Conservation (phyloP, 352 stramenopile species). For the Elongisporangium prolatum region DNA sequence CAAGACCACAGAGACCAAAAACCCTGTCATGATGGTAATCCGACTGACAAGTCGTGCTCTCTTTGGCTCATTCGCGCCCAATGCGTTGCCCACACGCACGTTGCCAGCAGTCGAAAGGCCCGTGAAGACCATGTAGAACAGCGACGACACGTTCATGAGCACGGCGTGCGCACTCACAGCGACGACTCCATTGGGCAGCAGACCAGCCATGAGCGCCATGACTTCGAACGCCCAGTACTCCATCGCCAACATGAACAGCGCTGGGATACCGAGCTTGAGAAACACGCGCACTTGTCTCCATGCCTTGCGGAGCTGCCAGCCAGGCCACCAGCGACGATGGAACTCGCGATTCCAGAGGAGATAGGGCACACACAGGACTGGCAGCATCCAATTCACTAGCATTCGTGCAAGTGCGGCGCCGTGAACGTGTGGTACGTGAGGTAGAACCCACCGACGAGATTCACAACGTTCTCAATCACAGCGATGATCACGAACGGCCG, state of each 20-base stretch:
- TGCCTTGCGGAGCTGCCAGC: slow-evolving; percentile 54
- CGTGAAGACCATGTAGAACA: too few species aligned
- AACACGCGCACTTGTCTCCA: slow-evolving; percentile 47
- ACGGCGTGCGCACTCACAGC: too few species aligned
- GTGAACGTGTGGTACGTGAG: slow-evolving; percentile 61
- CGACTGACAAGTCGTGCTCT: too few species aligned
- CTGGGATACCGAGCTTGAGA: slow-evolving; percentile 35
- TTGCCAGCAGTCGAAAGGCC: too few species aligned
- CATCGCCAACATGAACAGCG: slow-evolving; percentile 38
- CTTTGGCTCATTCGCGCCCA: too few species aligned
- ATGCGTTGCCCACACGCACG: too few species aligned
- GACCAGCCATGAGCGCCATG: too few species aligned
- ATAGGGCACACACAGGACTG: slow-evolving; percentile 46
- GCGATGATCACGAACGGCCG: slow-evolving; percentile 55
- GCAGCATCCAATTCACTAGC: slow-evolving; percentile 43
- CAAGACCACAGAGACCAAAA: too few species aligned
- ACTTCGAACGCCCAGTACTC: too few species aligned
- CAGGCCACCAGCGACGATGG: slow-evolving; percentile 45
- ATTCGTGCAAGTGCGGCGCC: slow-evolving; percentile 62
- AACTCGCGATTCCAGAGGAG: slow-evolving; percentile 30
- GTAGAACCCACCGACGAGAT: slow-evolving; percentile 54
- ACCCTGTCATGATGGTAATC: too few species aligned
- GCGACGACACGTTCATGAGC: too few species aligned
- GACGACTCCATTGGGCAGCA: slow-evolving; percentile 68
- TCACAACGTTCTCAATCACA: slow-evolving; percentile 50